Conservation (phyloP, 2,329 filamentous ascomycete species). For the Byssochlamys sp. region DNA sequence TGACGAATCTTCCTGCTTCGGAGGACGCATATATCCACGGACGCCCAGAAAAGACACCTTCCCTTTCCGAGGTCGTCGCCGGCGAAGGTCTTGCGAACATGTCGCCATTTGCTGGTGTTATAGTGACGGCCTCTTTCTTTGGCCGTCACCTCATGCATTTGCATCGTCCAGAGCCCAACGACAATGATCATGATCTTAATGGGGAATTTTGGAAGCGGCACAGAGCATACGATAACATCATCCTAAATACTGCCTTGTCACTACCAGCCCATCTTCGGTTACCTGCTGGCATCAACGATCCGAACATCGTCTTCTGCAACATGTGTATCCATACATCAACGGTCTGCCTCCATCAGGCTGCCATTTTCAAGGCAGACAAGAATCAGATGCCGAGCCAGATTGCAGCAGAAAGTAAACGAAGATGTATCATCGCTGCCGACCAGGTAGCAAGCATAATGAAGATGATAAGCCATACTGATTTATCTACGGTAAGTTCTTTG, state of each 20-base stretch:
- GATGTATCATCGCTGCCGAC: conserved; percentile 85
- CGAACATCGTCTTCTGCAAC: conserved; percentile 86
- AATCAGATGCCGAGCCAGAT: conserved; percentile 68
- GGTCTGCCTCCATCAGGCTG: conserved; percentile 95
- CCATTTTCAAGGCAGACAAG: conserved; percentile 93
- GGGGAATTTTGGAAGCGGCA: conserved; percentile 95
- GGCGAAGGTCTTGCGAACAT: conserved; percentile 64
- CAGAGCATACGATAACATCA: conserved; percentile 74
- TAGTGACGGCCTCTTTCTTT: conserved; percentile 79
- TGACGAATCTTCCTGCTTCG: conserved; percentile 71
- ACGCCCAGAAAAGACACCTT: conserved; percentile 60
- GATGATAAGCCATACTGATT: conserved; percentile 81
- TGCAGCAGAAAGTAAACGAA: conserved; percentile 78
- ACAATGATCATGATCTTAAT: conserved; percentile 77
- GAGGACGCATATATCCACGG: conserved; percentile 80
- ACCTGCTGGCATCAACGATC: conserved; percentile 62
- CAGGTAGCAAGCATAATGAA: conserved; percentile 94
- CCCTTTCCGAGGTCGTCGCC: conserved; percentile 47
- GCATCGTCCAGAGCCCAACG: conserved; percentile 72
- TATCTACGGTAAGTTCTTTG: conserved; percentile 57
- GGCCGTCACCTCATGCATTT: conserved; percentile 85
- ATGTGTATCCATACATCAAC: conserved; percentile 96
- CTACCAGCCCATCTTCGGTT: conserved; percentile 74
- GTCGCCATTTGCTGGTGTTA: conserved; percentile 68
- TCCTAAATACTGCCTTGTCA: conserved; percentile 75